Conservation (phyloP, 1,284 basidiomycete species). For the Ceratobasidium sp. region DNA sequence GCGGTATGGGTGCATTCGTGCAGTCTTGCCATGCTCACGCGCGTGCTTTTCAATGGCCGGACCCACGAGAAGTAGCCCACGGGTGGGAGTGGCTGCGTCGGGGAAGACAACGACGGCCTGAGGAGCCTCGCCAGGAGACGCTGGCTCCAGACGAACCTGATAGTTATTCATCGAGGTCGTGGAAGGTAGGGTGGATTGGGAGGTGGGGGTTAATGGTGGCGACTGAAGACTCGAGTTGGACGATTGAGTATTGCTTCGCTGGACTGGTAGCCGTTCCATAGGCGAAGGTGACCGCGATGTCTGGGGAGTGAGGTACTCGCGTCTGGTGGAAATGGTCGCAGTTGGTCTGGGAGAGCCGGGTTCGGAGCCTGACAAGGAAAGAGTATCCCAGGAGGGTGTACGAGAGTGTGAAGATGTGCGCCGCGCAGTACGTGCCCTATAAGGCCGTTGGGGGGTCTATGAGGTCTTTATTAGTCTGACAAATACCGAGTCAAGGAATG, state of each 20-base stretch:
- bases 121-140: slow-evolving; percentile 2
- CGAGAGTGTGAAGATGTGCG: slow-evolving; percentile 5
- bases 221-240: slow-evolving; percentile 4
- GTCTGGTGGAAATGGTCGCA: neutral
- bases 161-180: slow-evolving; percentile 15
- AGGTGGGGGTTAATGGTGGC: slow-evolving; percentile 22
- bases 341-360: neutral
- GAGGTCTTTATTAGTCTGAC: neutral
- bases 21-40: slow-evolving; percentile 28
- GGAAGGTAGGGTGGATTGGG: slow-evolving; percentile 8
- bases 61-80: slow-evolving; percentile 23
- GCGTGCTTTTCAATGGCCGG: slow-evolving; percentile 17
- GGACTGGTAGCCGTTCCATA: neutral
- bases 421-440: neutral
- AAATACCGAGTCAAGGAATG: neutral
- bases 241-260: neutral
- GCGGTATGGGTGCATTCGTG: slow-evolving; percentile 34
- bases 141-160: slow-evolving; percentile 16
- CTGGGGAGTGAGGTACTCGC: slow-evolving; percentile 18
- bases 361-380: slow-evolving; percentile 4
- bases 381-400: slow-evolving; percentile 14
- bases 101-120: slow-evolving; percentile 32
- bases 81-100: slow-evolving; percentile 12
- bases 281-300: slow-evolving; percentile 23
- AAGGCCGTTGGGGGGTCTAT: slow-evolving; percentile 5